These are phyloP conservation scores for Helminthosporium solani DNA, from an alignment of 2,329 filamentous ascomycete species.

Conservation along the genomic window DNA sequence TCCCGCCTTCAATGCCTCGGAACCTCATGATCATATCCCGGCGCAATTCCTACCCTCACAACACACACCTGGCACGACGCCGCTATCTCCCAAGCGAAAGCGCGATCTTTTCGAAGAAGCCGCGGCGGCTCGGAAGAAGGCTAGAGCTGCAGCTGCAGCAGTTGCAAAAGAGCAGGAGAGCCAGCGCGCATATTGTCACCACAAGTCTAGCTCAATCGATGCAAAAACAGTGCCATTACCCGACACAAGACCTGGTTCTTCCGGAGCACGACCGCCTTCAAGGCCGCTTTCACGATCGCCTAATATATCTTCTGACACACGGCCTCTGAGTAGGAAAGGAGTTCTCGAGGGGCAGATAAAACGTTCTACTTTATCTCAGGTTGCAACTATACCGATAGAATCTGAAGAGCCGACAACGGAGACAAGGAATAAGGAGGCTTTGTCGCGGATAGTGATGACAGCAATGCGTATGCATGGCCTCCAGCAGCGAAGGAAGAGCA, in stretches of 20 bases:
- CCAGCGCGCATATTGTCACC: conserved; percentile 31
- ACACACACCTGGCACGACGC: conserved; percentile 21
- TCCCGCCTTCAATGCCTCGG: conserved; percentile 2
- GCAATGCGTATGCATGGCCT: conserved; percentile 55
- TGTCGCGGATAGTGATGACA: conserved; percentile 54
- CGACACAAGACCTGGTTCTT: conserved; percentile 29
- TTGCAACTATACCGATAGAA: conserved; percentile 32
- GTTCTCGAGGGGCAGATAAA: conserved; percentile 23
- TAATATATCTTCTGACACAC: conserved; percentile 33
- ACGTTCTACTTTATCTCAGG: conserved; percentile 36
- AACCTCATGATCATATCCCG: conserved; percentile 26
- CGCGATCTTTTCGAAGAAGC: conserved; percentile 52
- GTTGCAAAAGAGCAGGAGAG: conserved; percentile 36
- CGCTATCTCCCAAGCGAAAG: conserved; percentile 44
- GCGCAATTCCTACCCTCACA: conserved; percentile 37
- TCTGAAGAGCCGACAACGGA: conserved; percentile 39
- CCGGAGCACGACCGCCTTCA: conserved; percentile 23
- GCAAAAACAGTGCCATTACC: conserved; percentile 19
- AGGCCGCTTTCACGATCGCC: conserved; percentile 34
- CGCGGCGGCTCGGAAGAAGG: conserved; percentile 45
- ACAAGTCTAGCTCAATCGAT: conserved; percentile 35
- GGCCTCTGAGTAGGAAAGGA: conserved; percentile 35
- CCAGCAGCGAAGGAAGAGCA: conserved; percentile 45
- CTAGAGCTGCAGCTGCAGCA: conserved; percentile 46
- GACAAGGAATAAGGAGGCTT: conserved; percentile 51